These are phyloP conservation scores for Silene latifolia DNA, from an alignment of 148 eudicot species.

Conservation along the genomic window DNA sequence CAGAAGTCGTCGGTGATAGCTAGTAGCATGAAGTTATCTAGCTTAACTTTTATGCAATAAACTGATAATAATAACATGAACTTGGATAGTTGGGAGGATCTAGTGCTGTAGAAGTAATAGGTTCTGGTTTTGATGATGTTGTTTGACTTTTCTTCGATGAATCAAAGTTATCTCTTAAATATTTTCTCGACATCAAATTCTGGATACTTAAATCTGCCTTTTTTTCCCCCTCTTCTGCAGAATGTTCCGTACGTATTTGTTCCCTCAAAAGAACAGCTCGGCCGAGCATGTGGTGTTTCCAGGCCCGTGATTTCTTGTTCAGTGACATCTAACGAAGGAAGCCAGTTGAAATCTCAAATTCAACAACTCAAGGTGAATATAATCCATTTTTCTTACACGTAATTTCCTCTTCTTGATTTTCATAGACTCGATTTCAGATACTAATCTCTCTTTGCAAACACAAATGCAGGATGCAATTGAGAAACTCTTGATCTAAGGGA, in stretches of 20 bases:
- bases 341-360: constrained; percentile 87
- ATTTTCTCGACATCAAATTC: no score
- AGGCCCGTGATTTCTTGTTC: constrained; percentile 93
- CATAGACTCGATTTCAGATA: background rate
- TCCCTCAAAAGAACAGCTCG: constrained; percentile 13
- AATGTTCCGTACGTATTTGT: constrained; percentile 77
- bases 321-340: constrained; percentile 90
- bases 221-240: constrained; percentile 31
- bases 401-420: no score
- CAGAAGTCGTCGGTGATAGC: no score
- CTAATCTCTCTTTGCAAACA: background rate
- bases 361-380: constrained; percentile 71
- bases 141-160: no score
- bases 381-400: background rate
- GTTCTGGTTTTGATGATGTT: no score
- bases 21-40: no score
- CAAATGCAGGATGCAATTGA: constrained; percentile 75
- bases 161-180: no score
- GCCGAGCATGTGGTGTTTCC: constrained; percentile 65
- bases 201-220: background rate
- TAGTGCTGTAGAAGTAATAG: no score
- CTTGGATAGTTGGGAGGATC: no score
- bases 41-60: no score
- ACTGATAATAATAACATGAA: no score
- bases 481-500: constrained; percentile 75